Evolutionary conservation across 108 stramenopile species (phyloP).

Genomic region (Stephanodiscus triporus): DNA sequence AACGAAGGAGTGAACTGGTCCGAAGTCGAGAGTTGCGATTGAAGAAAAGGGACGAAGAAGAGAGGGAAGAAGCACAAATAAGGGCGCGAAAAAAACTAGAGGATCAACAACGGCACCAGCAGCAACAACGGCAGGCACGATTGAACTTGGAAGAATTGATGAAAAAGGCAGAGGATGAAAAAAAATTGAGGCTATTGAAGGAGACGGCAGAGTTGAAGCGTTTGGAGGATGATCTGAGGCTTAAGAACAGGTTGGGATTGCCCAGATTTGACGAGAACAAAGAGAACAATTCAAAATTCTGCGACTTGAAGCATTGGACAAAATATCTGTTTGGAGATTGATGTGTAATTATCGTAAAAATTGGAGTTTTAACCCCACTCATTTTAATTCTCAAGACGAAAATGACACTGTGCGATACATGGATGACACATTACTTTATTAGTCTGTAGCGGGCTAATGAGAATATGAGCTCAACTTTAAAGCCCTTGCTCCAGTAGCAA

Average conservation of each 20-base stretch:
- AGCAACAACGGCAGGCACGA: not conserved
- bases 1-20: slow-evolving; percentile 12
- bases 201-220: slow-evolving; percentile 9
- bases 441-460: no score
- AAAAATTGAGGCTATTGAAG: slow-evolving; percentile 3
- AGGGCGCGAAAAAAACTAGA: not conserved
- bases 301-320: no score
- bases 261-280: slow-evolving; percentile 6
- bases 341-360: no score
- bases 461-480: no score
- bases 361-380: no score
- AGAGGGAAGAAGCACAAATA: slow-evolving; percentile 11
- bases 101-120: slow-evolving; percentile 1
- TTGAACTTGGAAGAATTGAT: slow-evolving; percentile 2
- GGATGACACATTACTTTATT: no score
- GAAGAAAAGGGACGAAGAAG: not conserved
- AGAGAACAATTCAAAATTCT: slow-evolving; percentile 1
- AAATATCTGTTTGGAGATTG: no score
- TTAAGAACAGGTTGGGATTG: not conserved
- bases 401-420: no score
- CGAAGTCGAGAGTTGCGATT: slow-evolving; percentile 12
- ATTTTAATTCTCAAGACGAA: no score
- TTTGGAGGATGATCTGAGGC: slow-evolving; percentile 5
- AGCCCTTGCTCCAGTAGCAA: no score
- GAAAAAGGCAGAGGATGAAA: not conserved